A percentile compares a stretch with the other conserved stretches of the same genome.
phyloP scores from a whole-genome alignment of 1,139 yeast species.

The Scheffersomyces parashehatae region DNA sequence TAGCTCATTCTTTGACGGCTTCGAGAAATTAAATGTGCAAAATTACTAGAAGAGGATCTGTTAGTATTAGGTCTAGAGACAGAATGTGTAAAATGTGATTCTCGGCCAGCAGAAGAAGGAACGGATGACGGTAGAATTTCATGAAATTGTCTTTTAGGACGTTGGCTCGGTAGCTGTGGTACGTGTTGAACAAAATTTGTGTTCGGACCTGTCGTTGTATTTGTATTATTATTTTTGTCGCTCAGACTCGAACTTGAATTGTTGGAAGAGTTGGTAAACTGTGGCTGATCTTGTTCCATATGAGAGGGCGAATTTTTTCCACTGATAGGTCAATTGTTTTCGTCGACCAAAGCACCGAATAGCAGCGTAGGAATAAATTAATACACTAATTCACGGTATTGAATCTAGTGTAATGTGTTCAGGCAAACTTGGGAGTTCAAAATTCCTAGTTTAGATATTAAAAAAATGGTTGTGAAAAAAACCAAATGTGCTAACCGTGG shows the following conservation, averaged over 20 bases:
- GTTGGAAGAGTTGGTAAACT: conserved; percentile 10
- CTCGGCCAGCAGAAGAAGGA: neutral
- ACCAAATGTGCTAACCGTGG: too few relatives aligned
- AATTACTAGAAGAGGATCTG: neutral
- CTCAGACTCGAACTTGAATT: neutral
- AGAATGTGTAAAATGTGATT: too few relatives aligned
- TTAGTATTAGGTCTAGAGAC: neutral
- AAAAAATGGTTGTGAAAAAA: too few relatives aligned
- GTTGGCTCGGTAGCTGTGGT: neutral
- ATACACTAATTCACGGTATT: too few relatives aligned
- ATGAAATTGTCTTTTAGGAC: neutral
- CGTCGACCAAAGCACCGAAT: too few relatives aligned
- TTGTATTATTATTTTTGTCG: conserved; percentile 3
- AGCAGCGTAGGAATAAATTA: too few relatives aligned
- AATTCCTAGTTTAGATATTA: too few relatives aligned
- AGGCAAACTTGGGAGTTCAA: too few relatives aligned
- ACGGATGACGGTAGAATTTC: too few relatives aligned
- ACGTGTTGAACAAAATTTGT: conserved; percentile 1
- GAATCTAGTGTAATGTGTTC: too few relatives aligned
- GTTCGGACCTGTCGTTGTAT: conserved; percentile 2
- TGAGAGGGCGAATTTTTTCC: neutral
- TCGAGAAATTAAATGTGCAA: neutral
- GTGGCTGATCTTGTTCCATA: conserved; percentile 17
- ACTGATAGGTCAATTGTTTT: too few relatives aligned
- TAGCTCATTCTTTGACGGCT: neutral